These are phyloP conservation scores for Tolypocladium guangdongense DNA, from an alignment of 2,329 filamentous ascomycete genomes.

Conservation along the genomic window DNA sequence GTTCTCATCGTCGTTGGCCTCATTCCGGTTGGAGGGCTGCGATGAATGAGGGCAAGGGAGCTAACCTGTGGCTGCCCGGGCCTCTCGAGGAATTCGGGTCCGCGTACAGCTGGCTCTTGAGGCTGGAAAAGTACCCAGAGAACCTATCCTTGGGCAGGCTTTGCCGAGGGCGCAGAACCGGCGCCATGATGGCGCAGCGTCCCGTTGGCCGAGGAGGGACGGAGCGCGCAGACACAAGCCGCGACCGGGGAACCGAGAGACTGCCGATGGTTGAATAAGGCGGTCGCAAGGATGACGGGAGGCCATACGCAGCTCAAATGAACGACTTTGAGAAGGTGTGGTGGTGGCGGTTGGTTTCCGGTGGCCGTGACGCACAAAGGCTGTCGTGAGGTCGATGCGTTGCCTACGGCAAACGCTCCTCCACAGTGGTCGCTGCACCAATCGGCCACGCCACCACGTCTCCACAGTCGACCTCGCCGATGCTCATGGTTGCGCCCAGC, in stretches of 20 bases:
- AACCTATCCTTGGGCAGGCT: conserved; percentile 62
- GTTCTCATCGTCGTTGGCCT: background rate
- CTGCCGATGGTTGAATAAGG: background rate
- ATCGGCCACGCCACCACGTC: background rate
- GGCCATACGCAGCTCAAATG: background rate
- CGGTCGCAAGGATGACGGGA: background rate
- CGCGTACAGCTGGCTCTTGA: conserved; percentile 62
- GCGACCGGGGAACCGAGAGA: background rate
- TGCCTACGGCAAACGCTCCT: too few species aligned
- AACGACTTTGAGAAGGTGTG: background rate
- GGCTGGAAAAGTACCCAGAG: conserved; percentile 50
- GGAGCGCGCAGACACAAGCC: background rate
- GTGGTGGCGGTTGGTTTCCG: background rate
- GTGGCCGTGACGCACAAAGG: background rate
- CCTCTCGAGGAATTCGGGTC: conserved; percentile 47
- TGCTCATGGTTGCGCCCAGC: background rate
- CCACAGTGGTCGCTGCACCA: background rate
- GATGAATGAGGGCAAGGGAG: conserved; percentile 8
- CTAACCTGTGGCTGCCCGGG: conserved; percentile 45
- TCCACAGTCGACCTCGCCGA: background rate
- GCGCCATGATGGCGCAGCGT: conserved; percentile 21
- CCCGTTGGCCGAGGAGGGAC: background rate
- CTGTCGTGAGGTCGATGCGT: background rate
- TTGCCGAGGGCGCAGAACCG: conserved; percentile 34
- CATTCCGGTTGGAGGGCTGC: background rate